Evolutionary conservation across 257 asterid genomes (phyloP).

Genomic region (Salvia miltiorrhiza): DNA sequence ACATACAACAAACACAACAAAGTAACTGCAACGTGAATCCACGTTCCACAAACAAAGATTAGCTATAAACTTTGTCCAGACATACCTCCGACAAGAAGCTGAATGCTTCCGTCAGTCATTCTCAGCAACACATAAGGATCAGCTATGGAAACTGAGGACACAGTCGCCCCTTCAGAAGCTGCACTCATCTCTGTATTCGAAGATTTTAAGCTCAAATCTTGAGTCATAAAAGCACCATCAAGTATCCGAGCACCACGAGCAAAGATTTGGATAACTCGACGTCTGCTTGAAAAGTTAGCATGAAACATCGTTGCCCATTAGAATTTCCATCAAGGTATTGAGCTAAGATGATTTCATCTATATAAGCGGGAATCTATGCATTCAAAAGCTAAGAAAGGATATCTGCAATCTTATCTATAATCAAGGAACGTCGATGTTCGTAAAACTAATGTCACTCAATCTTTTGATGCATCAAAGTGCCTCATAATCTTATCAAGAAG

Average conservation of each 20-base stretch:
- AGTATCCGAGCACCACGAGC: conserved; percentile 93
- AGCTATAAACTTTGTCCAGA: conserved; percentile 4
- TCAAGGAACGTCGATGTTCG: background rate
- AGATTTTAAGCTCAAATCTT: conserved; percentile 76
- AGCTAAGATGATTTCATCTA: background rate
- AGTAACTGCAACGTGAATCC: background rate
- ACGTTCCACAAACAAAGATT: conserved; percentile 5
- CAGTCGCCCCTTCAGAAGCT: conserved; percentile 63
- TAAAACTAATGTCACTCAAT: background rate
- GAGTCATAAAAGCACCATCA: conserved; percentile 97
- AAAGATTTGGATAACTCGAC: conserved; percentile 91
- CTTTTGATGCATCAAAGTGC: conserved; percentile 1
- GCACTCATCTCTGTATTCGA: conserved; percentile 65
- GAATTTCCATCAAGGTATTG: conserved; percentile 5
- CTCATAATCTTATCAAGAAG: background rate
- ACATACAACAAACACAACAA: background rate
- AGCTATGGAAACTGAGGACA: conserved; percentile 85
- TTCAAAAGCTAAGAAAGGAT: background rate
- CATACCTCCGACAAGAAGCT: conserved; percentile 96
- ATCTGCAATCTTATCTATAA: no score
- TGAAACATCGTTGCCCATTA: conserved; percentile 17
- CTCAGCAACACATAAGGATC: conserved; percentile 92
- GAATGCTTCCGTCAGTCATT: conserved; percentile 92
- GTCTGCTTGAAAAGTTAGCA: conserved; percentile 47
- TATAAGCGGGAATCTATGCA: background rate